Evolutionary conservation across 2,329 filamentous ascomycete genomes (phyloP), one percentile per base, ranked within the genome.

Genomic region (Niveomyces coronatus): DNA sequence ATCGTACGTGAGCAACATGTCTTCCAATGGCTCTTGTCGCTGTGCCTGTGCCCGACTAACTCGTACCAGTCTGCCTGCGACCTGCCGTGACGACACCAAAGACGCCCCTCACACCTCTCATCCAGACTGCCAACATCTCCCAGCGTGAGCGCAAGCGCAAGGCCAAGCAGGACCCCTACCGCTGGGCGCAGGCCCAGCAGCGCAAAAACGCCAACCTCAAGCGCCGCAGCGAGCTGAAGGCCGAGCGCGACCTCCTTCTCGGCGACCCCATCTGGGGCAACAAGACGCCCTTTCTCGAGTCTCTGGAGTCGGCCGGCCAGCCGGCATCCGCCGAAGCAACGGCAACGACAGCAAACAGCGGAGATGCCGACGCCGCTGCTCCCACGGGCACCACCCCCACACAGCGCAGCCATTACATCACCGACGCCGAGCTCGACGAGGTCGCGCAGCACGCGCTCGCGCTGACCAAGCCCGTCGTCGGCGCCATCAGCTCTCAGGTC

Each of bases 131-230:
- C 35, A 76, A 74, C 48, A 56, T 79, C 16, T 75, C 76, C 27
- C 63, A 64, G 36, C 69, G 76, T 47, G 74, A 83, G 47, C 74
- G 74, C 62, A 78, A 78, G 56, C 71, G 74, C 43, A 70, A 74
- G 45, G 74, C 73, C 43, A 78, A 82, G 55, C 74, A 76, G 54
- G 86, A 96, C 51, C 87, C 87, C 1, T 95, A 93, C 56, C 71
- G 80, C 43, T 75, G 82, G 61, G 82, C 82, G 3, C 85, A 93
- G 60, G 79, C 85, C 22, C 76, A 82, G 52, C 85, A 87, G 56
- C 80, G 85, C 45, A 94, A 89, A 61, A 77, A 82, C 9, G 85
- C 82, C 47, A 94, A 94, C 55, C 58, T 89, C 31, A 74, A 82
- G 53, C 78, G 85, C 36, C 85, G 82, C 52, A 69, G 75, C 45